phyloP scores from a whole-genome alignment of 257 asterid genomes.

The Thymus mandschuricus region DNA sequence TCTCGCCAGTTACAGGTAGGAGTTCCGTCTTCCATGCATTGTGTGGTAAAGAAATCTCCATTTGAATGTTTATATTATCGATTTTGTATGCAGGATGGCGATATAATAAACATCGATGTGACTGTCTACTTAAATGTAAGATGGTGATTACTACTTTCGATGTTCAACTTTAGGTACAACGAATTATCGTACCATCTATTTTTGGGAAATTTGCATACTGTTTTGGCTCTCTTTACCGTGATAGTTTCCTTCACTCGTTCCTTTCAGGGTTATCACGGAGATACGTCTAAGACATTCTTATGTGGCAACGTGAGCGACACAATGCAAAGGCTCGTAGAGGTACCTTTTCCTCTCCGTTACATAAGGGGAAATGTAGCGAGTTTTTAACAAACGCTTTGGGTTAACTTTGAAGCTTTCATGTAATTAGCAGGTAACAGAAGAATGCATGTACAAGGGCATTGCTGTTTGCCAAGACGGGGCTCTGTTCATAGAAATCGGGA shows the following conservation, averaged over 20 bases:
- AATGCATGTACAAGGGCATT: slow-evolving; percentile 88
- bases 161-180: not conserved
- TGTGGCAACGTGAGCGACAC: slow-evolving; percentile 75
- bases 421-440: slow-evolving; percentile 81
- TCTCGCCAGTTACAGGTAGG: slow-evolving; percentile 95
- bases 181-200: not conserved
- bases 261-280: slow-evolving; percentile 96
- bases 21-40: slow-evolving; percentile 39
- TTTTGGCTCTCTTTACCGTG: not conserved
- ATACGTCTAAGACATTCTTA: slow-evolving; percentile 88
- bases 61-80: not conserved
- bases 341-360: slow-evolving; percentile 21
- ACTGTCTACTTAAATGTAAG: slow-evolving; percentile 93
- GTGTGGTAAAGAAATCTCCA: slow-evolving; percentile 1
- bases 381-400: not conserved
- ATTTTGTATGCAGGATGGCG: slow-evolving; percentile 79
- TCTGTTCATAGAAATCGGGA: slow-evolving; percentile 88
- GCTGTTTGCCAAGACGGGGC: slow-evolving; percentile 91
- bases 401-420: slow-evolving; percentile 17
- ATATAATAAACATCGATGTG: slow-evolving; percentile 93
- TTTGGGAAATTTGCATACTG: not conserved
- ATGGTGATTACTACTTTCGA: slow-evolving; percentile 17
- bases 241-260: slow-evolving; percentile 1
- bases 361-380: no score
- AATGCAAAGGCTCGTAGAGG: slow-evolving; percentile 75